These are phyloP conservation scores for Aegilops tauschii DNA, from an alignment of 176 grass and related monocot species.

Conservation along the genomic window DNA sequence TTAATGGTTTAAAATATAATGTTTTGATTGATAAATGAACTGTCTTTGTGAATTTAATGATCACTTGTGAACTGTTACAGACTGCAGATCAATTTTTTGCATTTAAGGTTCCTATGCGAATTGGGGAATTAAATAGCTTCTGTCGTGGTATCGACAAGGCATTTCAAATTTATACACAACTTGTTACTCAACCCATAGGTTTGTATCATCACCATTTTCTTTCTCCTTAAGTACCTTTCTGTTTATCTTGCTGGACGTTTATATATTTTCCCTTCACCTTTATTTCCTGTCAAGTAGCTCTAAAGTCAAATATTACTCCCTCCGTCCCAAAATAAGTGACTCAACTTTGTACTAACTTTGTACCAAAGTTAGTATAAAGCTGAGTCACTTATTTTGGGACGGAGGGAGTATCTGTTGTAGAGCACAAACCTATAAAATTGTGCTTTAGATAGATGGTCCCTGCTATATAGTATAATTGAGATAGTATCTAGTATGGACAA, in stretches of 20 bases:
- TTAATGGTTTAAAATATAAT: background rate
- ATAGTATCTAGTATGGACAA: slow-evolving; percentile 21
- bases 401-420: background rate
- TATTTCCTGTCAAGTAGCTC: slow-evolving; percentile 7
- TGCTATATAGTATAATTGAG: slow-evolving; percentile 11
- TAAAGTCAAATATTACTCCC: background rate
- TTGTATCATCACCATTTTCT: slow-evolving; percentile 34
- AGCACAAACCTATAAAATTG: background rate
- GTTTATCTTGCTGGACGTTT: background rate
- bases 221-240: slow-evolving; percentile 19
- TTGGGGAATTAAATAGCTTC: slow-evolving; percentile 71
- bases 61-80: slow-evolving; percentile 54
- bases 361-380: too few species aligned
- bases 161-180: slow-evolving; percentile 89
- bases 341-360: too few species aligned
- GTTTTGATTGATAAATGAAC: slow-evolving; percentile 3
- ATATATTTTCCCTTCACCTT: background rate
- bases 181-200: slow-evolving; percentile 78
- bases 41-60: background rate
- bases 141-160: slow-evolving; percentile 88
- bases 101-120: slow-evolving; percentile 86
- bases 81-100: slow-evolving; percentile 96
- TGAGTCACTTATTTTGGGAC: too few species aligned
- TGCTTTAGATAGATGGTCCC: slow-evolving; percentile 8
- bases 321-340: too few species aligned